phyloP scores from a whole-genome alignment of 2,329 filamentous ascomycete species.

The Lecanosticta acicola region DNA sequence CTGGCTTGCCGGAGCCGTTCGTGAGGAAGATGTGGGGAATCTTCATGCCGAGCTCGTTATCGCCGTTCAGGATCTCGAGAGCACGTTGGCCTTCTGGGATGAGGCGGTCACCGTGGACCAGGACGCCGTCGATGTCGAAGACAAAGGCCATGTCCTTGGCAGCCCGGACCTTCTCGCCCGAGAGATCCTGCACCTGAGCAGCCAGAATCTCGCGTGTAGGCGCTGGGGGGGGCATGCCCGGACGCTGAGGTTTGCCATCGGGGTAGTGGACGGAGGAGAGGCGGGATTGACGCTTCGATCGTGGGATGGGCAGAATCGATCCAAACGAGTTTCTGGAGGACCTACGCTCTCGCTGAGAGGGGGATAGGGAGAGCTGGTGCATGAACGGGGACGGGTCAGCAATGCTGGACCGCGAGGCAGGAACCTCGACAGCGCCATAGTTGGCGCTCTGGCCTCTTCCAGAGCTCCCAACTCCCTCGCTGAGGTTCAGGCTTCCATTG shows the following conservation, averaged over 20 bases:
- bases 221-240: slow-evolving; percentile 55
- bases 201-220: slow-evolving; percentile 63
- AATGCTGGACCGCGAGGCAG: slow-evolving; percentile 61
- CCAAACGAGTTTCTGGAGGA: slow-evolving; percentile 72
- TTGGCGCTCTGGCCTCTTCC: slow-evolving; percentile 26
- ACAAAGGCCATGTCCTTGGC: slow-evolving; percentile 79
- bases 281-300: slow-evolving; percentile 62
- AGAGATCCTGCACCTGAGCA: slow-evolving; percentile 64
- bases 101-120: slow-evolving; percentile 65
- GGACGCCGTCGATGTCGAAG: slow-evolving; percentile 72
- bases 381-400: slow-evolving; percentile 64
- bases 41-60: slow-evolving; percentile 73
- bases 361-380: slow-evolving; percentile 64
- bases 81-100: slow-evolving; percentile 63
- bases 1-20: slow-evolving; percentile 68
- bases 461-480: slow-evolving; percentile 16
- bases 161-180: slow-evolving; percentile 58
- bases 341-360: slow-evolving; percentile 62
- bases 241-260: slow-evolving; percentile 43
- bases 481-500: slow-evolving; percentile 23
- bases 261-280: slow-evolving; percentile 57
- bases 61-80: slow-evolving; percentile 66
- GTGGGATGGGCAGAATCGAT: slow-evolving; percentile 64
- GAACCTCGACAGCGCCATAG: slow-evolving; percentile 57
- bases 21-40: slow-evolving; percentile 70